Conservation (phyloP, 192 early-diverging fungal genomes). For the Backusella liffmaniae region DNA sequence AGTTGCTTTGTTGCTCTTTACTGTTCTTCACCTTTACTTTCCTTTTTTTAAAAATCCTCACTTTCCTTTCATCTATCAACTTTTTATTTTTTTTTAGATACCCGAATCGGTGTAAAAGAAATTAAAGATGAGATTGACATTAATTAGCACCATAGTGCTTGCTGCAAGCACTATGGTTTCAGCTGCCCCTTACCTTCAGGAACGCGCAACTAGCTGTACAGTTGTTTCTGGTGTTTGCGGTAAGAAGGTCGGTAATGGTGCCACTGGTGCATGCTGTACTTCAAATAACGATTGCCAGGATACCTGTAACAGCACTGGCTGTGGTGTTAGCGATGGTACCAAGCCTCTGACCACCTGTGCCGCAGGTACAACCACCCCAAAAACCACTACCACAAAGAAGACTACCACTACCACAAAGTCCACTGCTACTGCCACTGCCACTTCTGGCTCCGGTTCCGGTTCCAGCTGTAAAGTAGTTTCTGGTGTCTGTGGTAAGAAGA, state of each 20-base stretch:
- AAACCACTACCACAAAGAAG: not conserved
- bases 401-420: not conserved
- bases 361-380: not conserved
- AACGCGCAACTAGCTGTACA: not conserved
- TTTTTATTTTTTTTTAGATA: not conserved
- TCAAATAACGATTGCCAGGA: not conserved
- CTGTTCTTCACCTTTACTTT: not conserved
- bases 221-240: not conserved
- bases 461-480: not conserved
- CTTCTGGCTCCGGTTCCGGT: not conserved
- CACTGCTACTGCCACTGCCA: not conserved
- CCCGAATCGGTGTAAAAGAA: not conserved
- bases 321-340: not conserved
- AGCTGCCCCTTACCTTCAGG: not conserved
- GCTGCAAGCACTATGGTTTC: slow-evolving; percentile 1
- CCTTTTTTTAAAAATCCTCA: not conserved
- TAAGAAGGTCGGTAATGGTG: not conserved
- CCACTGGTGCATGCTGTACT: not conserved
- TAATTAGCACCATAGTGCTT: slow-evolving; percentile 3
- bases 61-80: not conserved
- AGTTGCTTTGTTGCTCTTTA: not conserved
- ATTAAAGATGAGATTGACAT: not conserved
- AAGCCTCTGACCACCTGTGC: not conserved
- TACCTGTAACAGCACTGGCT: not conserved
- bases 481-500: not conserved